Percentiles rank a stretch among this genome's conserved stretches.
These are phyloP conservation scores for Typha latifolia DNA, from an alignment of 176 grass and related monocot genomes.

Conservation along the genomic window DNA sequence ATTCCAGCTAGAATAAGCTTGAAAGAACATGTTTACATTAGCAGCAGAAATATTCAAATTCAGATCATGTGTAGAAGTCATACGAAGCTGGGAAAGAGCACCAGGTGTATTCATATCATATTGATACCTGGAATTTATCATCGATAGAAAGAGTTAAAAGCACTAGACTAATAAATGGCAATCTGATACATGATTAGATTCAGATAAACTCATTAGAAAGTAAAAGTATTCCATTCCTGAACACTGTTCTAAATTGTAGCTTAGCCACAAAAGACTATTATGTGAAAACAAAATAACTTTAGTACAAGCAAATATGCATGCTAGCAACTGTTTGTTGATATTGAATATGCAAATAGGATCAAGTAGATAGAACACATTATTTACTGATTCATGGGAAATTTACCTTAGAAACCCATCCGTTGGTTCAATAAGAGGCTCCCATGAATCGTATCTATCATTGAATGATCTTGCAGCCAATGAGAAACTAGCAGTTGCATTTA, in stretches of 20 bases:
- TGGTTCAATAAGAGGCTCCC: conserved; percentile 96
- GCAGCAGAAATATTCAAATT: conserved; percentile 84
- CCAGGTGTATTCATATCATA: conserved; percentile 73
- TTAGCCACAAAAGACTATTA: not conserved
- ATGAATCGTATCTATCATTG: conserved; percentile 85
- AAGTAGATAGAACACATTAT: not conserved
- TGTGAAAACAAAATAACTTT: too few relatives aligned
- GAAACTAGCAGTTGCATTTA: conserved; percentile 78
- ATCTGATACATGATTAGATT: not conserved
- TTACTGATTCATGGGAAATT: not conserved
- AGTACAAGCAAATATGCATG: too few relatives aligned
- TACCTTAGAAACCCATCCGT: conserved; percentile 95
- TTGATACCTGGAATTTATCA: conserved; percentile 66
- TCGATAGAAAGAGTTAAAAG: conserved; percentile 7
- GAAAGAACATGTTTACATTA: conserved; percentile 91
- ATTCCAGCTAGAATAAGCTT: conserved; percentile 98
- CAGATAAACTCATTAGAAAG: not conserved
- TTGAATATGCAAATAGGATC: not conserved
- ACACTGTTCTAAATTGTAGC: not conserved
- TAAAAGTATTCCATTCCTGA: not conserved
- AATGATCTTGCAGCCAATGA: conserved; percentile 72
- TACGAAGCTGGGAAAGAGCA: conserved; percentile 60
- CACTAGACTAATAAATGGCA: conserved; percentile 7
- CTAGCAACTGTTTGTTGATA: too few relatives aligned
- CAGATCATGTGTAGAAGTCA: conserved; percentile 81